phyloP scores from a whole-genome alignment of 148 eudicot species.

The Suaeda aralocaspica region DNA sequence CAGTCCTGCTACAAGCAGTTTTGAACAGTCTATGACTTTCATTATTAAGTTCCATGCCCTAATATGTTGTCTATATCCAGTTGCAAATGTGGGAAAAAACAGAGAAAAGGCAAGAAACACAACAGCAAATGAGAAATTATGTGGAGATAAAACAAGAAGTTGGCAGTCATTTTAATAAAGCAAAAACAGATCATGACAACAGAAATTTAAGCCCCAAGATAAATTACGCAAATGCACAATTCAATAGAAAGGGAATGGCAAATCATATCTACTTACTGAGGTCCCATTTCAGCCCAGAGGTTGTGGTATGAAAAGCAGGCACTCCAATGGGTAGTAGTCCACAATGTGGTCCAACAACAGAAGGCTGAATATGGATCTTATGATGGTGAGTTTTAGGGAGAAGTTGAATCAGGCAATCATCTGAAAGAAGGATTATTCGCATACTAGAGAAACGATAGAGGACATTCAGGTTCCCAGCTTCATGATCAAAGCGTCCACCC shows the following conservation, averaged over 20 bases:
- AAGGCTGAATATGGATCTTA: conserved; percentile 55
- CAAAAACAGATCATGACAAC: not conserved
- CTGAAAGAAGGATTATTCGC: conserved; percentile 69
- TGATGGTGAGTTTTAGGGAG: conserved; percentile 73
- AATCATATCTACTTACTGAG: conserved; percentile 51
- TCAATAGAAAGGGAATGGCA: not conserved
- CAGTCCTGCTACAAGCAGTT: not conserved
- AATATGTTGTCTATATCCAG: not conserved
- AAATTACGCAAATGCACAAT: not conserved
- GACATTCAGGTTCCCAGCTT: conserved; percentile 83
- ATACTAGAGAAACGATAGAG: conserved; percentile 57
- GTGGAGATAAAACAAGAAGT: not conserved
- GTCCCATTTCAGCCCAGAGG: conserved; percentile 88
- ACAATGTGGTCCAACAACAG: conserved; percentile 92
- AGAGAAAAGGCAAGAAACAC: not conserved
- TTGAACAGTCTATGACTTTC: not conserved
- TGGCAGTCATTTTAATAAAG: not conserved
- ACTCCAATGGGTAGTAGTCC: conserved; percentile 77
- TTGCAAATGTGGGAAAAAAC: not conserved
- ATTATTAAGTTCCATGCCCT: not conserved
- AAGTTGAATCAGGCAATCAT: conserved; percentile 82
- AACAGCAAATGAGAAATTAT: not conserved
- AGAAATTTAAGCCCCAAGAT: not conserved
- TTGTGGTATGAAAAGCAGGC: conserved; percentile 56
- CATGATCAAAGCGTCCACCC: conserved; percentile 97